Base-by-base conservation (phyloP, 768 basidiomycete genomes). In the Russula abietina region DNA sequence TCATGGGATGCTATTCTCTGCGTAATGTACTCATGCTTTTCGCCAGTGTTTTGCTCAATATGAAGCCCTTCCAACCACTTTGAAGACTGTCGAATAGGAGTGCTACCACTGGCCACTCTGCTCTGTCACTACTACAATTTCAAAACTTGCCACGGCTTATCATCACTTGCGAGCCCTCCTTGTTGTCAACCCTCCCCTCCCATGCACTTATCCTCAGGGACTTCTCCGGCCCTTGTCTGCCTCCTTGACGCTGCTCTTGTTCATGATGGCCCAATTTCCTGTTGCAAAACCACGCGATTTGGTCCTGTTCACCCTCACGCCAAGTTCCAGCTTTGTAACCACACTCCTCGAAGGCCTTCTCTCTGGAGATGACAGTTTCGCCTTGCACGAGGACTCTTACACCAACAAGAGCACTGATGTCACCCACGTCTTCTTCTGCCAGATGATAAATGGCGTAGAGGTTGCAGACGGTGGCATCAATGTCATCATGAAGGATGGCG, bases 401-500 rank as follows among this genome's bases (percentile, higher is more conserved):
- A 92, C 90, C 52, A 95, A 98, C 76, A 75, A 77, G 62, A 83
- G 81, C 64, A 93, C 91, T 2, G 89, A 89, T n/a, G 80, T 97
- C 55, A 88, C 91, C 32, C 93, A 98, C 74, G 80, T 93, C 68
- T 96, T 95, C 72, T 85, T 88, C 65, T 83, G 87, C 67, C 95
- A 99, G 76, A 65, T 89, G 61, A 76, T 94, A 69, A 86, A 89
- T 60, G 93, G 92, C 14, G 76, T 96, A 50, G 91, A 96, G 71
- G 92, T 99, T 17, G 81, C 82, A 12, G 92, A 97, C 69, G 91
- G 90, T 33, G 89, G 97, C 74, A 83, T 97, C 78, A 98, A 98
- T 73, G 75, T 99, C 71, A 97, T 98, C 77, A 79, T 98, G 74
- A 87, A 59, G 52, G 57, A 24, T 28, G 52, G 51, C 45, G 33